Percentiles rank a stretch among this genome's conserved stretches.
These are phyloP conservation scores for Komagataella ulmi DNA, from an alignment of 805 yeast species.

Conservation along the genomic window DNA sequence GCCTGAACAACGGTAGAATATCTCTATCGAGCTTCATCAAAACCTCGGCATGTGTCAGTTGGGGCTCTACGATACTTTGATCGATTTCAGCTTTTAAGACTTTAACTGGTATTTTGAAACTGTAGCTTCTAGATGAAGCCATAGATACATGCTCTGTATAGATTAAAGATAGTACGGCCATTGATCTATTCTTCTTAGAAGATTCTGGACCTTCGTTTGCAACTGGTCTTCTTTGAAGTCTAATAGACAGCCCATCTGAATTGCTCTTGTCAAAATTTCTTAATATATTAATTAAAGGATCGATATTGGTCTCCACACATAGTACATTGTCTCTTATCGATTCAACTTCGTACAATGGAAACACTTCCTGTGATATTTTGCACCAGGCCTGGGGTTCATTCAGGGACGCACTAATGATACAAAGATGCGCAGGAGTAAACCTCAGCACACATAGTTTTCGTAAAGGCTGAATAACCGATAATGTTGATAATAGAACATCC, in stretches of 20 bases:
- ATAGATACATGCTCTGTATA: slow-evolving; percentile 32
- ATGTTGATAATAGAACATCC: slow-evolving; percentile 1
- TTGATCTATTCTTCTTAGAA: slow-evolving; percentile 13
- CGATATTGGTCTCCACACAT: slow-evolving; percentile 49
- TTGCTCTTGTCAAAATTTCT: slow-evolving; percentile 40
- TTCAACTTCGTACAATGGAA: slow-evolving; percentile 35
- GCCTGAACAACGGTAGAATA: slow-evolving; percentile 36
- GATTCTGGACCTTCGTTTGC: slow-evolving; percentile 1
- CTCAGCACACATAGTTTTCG: slow-evolving; percentile 44
- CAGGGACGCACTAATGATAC: slow-evolving; percentile 35
- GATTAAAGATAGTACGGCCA: slow-evolving; percentile 40
- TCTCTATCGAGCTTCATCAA: slow-evolving; percentile 38
- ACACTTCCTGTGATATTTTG: slow-evolving; percentile 30
- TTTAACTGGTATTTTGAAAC: slow-evolving; percentile 60
- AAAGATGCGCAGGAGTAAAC: slow-evolving; percentile 35
- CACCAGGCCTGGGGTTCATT: slow-evolving; percentile 64
- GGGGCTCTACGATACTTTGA: slow-evolving; percentile 48
- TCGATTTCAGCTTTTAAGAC: slow-evolving; percentile 43
- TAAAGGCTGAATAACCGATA: slow-evolving; percentile 26
- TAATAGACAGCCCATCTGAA: slow-evolving; percentile 33
- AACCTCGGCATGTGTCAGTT: slow-evolving; percentile 36
- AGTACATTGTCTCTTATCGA: slow-evolving; percentile 41
- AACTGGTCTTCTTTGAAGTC: slow-evolving; percentile 31
- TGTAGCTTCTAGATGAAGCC: slow-evolving; percentile 40
- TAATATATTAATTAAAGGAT: slow-evolving; percentile 43